phyloP scores from a whole-genome alignment of 495 filamentous ascomycete species.

The Tuber umbilicatum region DNA sequence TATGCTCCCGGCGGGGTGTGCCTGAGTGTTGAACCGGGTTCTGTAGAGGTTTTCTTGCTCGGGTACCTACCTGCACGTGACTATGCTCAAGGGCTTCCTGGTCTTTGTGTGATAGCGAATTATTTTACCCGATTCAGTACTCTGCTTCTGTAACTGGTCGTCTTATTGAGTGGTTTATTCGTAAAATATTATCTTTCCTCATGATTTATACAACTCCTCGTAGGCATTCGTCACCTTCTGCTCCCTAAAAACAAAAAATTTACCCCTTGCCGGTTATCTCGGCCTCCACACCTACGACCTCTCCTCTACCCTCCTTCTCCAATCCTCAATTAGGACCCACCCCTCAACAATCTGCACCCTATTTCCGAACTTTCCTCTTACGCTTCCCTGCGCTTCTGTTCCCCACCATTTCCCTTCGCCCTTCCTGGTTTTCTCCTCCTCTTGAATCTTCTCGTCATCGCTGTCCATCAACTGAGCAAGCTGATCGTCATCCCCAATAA shows the following conservation, averaged over 20 bases:
- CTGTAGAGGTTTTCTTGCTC: neutral
- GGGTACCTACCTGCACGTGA: neutral
- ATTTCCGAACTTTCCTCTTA: conserved; percentile 29
- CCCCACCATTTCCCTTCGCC: conserved; percentile 40
- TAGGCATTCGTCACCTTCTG: neutral
- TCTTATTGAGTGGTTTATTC: neutral
- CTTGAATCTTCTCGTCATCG: conserved; percentile 25
- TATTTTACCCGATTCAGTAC: neutral
- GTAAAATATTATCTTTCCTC: conserved; percentile 5
- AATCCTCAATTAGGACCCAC: conserved; percentile 36
- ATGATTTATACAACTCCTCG: neutral
- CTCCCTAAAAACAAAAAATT: neutral
- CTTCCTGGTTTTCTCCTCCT: conserved; percentile 26
- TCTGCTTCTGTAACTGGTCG: neutral
- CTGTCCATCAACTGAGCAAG: conserved; percentile 28
- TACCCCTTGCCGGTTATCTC: neutral
- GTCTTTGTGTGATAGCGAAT: neutral
- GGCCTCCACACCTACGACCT: conserved; percentile 13
- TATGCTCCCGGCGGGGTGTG: neutral
- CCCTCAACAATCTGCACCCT: conserved; percentile 37
- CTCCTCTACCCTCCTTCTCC: conserved; percentile 40
- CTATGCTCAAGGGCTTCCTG: neutral
- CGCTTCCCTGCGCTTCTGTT: conserved; percentile 8
- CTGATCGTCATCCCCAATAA: conserved; percentile 33
- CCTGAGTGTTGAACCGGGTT: neutral